These are phyloP conservation scores for Aspergillus cavernicola DNA, from an alignment of 495 filamentous ascomycete species.

Conservation along the genomic window DNA sequence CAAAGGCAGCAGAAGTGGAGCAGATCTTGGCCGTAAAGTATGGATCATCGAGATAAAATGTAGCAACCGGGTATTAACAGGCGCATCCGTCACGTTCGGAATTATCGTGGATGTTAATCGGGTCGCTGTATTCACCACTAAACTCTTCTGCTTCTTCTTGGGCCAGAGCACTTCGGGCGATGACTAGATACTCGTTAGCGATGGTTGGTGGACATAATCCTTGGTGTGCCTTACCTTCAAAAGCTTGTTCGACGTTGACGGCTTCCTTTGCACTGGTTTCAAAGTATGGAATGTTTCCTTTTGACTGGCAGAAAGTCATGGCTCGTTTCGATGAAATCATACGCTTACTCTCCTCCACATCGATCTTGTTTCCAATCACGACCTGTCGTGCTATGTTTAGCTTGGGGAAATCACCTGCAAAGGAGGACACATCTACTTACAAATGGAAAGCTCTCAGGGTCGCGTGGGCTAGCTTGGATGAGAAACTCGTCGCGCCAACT, in stretches of 20 bases:
- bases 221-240: constrained; percentile 72
- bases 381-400: constrained; percentile 46
- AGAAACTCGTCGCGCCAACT: constrained; percentile 99
- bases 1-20: constrained; percentile 8
- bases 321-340: constrained; percentile 94
- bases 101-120: constrained; percentile 94
- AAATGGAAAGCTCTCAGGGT: constrained; percentile 97
- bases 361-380: constrained; percentile 97
- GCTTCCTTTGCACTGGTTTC: constrained; percentile 99
- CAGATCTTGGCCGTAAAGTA: constrained; percentile 6
- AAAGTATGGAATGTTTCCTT: constrained; percentile 96
- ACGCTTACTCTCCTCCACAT: constrained; percentile 96
- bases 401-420: neutral
- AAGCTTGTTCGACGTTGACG: constrained; percentile 96
- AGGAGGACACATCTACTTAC: constrained; percentile 50
- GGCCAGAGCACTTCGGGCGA: constrained; percentile 88
- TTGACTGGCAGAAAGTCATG: constrained; percentile 95
- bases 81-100: constrained; percentile 87
- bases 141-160: constrained; percentile 96
- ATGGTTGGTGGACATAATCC: neutral
- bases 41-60: neutral
- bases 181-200: constrained; percentile 55
- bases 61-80: constrained; percentile 55
- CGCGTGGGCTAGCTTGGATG: constrained; percentile 93
- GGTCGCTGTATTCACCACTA: constrained; percentile 89